Evolutionary conservation across 1,284 basidiomycete genomes (phyloP), one percentile per base, ranked within the genome.

Genomic region (Rhodotorula sp.): DNA sequence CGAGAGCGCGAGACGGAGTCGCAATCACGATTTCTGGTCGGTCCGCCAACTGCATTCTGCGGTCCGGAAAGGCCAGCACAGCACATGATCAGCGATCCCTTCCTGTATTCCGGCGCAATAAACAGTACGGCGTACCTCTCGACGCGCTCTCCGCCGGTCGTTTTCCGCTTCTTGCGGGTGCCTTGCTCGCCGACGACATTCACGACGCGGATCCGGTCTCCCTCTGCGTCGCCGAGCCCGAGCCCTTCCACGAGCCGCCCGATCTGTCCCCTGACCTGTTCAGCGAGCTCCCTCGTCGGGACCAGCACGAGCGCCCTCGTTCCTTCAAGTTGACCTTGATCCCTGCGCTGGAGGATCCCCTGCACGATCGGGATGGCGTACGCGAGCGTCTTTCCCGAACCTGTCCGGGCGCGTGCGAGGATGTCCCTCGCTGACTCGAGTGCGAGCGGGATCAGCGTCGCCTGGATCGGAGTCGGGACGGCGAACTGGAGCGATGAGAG

Each of bases 311-410:
- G 81, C 3, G 87, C 91, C 56, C 92, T 86, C 1, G 93, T 96
- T 5, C 73, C 73, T 83, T 83, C 79, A 87, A 86, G 26, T 56
- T 67, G 69, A 62, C 67, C 47, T 51, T 67, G 59, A 65, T 73
- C 58, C 48, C 72, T 80, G 80, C 72, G 83, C 18, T 61, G 26
- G 64, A 99, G 80, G 47, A 99, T 89, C 81, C 93, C 95, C 81
- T 99, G 96, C 0, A 93, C 84, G 23, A 95, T 82, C 0, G 97
- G 96, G 7, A 99, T 87, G 74, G 90, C 93, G 81, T 99, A 99
- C 5, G 97, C 94, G 1, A 92, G 91, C 0, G 97, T 99, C 85
- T 99, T 99, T 60, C 97, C 97, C 70, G 91, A 94, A 20, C 97
- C 97, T 2, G 97, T 99, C 51, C 92, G 87, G 5, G 97, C 95